Percentiles rank a stretch among this genome's conserved stretches.
Conservation (phyloP, 306 rosid species). For the Geum urbanum region DNA sequence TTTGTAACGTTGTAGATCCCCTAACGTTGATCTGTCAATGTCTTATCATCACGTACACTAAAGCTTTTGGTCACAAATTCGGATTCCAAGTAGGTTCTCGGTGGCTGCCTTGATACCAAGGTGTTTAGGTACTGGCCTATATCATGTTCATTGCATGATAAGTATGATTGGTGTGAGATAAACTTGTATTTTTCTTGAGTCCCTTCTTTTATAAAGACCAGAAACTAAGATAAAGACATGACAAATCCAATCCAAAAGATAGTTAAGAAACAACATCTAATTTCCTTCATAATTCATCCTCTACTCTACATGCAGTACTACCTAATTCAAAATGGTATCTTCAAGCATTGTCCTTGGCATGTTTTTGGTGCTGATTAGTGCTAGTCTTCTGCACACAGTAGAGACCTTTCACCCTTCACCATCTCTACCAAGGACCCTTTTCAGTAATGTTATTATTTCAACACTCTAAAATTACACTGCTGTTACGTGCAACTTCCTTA, state of each 20-base stretch:
- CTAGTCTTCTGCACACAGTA: neutral
- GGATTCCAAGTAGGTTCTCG: neutral
- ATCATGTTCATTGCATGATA: neutral
- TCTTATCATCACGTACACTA: neutral
- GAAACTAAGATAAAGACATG: neutral
- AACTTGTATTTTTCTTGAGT: neutral
- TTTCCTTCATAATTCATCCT: neutral
- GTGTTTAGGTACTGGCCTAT: too few species aligned
- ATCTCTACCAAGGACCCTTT: neutral
- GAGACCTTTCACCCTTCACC: slow-evolving; percentile 1
- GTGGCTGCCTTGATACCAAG: neutral
- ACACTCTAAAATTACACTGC: neutral
- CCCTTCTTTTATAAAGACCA: neutral
- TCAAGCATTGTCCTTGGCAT: slow-evolving; percentile 13
- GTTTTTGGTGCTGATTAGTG: neutral
- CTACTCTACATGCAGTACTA: too few species aligned
- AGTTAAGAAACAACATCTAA: neutral
- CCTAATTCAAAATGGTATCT: slow-evolving; percentile 8
- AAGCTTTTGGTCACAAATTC: neutral
- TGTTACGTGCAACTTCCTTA: neutral
- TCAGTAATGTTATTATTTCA: neutral
- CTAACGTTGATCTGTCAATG: neutral
- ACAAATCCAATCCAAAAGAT: neutral
- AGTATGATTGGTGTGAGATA: neutral
- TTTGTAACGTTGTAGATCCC: neutral